Conservation (phyloP, 2,329 filamentous ascomycete genomes). For the Fusarium udum region DNA sequence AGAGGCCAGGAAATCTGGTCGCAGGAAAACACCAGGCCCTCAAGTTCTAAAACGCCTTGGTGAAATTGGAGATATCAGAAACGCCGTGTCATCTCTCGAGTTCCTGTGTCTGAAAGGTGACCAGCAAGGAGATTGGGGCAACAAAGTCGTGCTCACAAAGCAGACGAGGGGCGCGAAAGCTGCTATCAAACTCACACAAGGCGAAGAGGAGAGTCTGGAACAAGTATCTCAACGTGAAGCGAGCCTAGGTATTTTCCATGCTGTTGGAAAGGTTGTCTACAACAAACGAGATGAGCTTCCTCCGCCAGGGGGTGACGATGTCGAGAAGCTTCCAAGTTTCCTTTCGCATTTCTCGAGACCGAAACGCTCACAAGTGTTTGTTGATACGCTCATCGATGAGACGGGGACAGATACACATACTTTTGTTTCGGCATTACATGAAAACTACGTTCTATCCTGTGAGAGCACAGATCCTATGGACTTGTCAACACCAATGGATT, state of each 20-base stretch:
- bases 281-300: constrained; percentile 80
- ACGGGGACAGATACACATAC: constrained; percentile 92
- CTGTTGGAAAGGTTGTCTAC: constrained; percentile 94
- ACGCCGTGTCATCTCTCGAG: constrained; percentile 89
- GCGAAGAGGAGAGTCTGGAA: constrained; percentile 82
- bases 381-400: constrained; percentile 87
- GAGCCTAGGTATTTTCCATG: constrained; percentile 93
- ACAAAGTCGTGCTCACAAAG: constrained; percentile 76
- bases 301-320: constrained; percentile 51
- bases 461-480: constrained; percentile 62
- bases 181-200: constrained; percentile 70
- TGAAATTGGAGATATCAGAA: constrained; percentile 91
- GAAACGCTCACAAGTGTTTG: constrained; percentile 70
- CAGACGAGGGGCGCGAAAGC: constrained; percentile 69
- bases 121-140: constrained; percentile 76
- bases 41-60: constrained; percentile 81
- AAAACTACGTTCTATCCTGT: constrained; percentile 92
- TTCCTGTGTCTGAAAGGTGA: constrained; percentile 90
- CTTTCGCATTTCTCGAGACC: constrained; percentile 66
- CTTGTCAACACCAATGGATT: constrained; percentile 73
- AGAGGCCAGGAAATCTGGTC: constrained; percentile 81
- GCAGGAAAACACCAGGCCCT: constrained; percentile 79
- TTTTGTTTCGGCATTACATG: constrained; percentile 89
- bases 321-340: constrained; percentile 68
- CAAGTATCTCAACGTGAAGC: constrained; percentile 87